phyloP scores from a whole-genome alignment of 306 rosid species.

The Malus asiatica region DNA sequence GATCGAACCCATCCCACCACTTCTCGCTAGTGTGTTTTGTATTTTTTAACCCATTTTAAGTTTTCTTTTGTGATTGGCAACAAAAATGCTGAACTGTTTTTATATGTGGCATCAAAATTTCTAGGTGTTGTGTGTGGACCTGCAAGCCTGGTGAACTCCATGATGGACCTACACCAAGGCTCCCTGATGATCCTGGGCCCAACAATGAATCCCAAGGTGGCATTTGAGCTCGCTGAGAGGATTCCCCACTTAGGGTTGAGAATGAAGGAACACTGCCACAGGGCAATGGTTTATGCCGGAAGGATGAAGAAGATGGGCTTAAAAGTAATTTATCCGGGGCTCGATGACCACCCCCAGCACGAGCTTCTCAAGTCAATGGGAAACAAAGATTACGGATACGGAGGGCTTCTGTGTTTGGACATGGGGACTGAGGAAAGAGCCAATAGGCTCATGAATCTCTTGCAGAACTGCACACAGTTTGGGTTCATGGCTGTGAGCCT shows the following conservation, averaged over 20 bases:
- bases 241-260: constrained; percentile 69
- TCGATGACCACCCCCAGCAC: constrained; percentile 70
- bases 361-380: constrained; percentile 42
- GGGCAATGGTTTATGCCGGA: constrained; percentile 54
- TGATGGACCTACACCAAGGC: constrained; percentile 97
- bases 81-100: not conserved
- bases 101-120: not conserved
- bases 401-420: constrained; percentile 75
- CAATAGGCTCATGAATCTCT: constrained; percentile 49
- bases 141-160: constrained; percentile 62
- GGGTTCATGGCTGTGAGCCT: constrained; percentile 92
- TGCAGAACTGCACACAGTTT: constrained; percentile 67
- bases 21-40: no score
- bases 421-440: constrained; percentile 91
- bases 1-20: no score
- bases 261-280: constrained; percentile 69
- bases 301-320: constrained; percentile 54
- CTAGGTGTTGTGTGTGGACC: constrained; percentile 86
- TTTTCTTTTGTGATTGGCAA: not conserved
- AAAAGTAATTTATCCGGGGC: constrained; percentile 80
- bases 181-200: constrained; percentile 84
- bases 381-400: constrained; percentile 68
- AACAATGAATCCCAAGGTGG: constrained; percentile 88
- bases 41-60: no score
- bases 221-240: constrained; percentile 81